Evolutionary conservation across 306 rosid genomes (phyloP).

Genomic region (Morella rubra): DNA sequence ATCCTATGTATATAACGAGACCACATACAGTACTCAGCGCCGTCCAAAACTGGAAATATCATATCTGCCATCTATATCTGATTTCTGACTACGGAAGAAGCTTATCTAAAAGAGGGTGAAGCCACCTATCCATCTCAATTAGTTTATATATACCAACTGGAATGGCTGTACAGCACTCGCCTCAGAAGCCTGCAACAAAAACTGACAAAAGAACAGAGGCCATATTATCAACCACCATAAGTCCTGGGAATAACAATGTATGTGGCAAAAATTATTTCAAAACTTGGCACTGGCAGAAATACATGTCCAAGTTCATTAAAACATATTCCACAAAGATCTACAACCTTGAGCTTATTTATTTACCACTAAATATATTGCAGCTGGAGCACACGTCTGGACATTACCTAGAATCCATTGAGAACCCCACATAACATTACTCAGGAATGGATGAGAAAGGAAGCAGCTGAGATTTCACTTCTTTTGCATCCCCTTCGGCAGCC

Average conservation of each 20-base stretch:
- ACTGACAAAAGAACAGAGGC: conserved; percentile 13
- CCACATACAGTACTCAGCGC: conserved; percentile 34
- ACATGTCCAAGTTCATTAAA: background rate
- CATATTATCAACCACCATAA: background rate
- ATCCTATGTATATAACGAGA: conserved; percentile 26
- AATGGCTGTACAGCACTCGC: conserved; percentile 40
- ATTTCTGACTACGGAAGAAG: conserved; percentile 21
- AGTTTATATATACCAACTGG: conserved; percentile 38
- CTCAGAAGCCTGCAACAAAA: conserved; percentile 20
- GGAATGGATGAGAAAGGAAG: conserved; percentile 34
- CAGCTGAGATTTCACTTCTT: conserved; percentile 44
- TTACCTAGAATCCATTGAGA: conserved; percentile 40
- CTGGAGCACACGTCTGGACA: background rate
- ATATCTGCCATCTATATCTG: conserved; percentile 41
- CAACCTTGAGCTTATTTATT: background rate
- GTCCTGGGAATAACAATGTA: background rate
- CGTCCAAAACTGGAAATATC: conserved; percentile 52
- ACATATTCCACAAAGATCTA: background rate
- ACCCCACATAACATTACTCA: conserved; percentile 38
- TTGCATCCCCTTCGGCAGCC: conserved; percentile 50
- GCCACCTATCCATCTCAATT: conserved; percentile 36
- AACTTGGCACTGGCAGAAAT: background rate
- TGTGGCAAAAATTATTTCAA: background rate
- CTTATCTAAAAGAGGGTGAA: conserved; percentile 26
- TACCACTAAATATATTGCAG: background rate